These are phyloP conservation scores for Hebeloma cylindrosporum DNA, from an alignment of 768 basidiomycete genomes.

Conservation along the genomic window DNA sequence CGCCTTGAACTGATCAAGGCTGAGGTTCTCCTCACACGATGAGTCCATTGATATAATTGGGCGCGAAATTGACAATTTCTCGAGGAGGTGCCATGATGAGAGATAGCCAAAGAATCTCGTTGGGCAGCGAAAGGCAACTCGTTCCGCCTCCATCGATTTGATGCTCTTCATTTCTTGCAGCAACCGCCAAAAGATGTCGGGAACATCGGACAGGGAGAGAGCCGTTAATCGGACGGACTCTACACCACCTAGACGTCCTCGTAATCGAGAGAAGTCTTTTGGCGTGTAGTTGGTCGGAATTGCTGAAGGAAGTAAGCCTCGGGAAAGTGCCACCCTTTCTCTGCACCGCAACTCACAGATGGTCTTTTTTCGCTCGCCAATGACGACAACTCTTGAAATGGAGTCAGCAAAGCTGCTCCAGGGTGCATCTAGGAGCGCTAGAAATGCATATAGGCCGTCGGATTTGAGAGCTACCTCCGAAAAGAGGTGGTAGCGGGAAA, in stretches of 20 bases:
- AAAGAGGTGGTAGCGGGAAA: slow-evolving; percentile 32
- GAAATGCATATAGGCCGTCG: slow-evolving; percentile 23
- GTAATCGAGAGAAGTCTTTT: slow-evolving; percentile 9
- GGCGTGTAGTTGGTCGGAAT: slow-evolving; percentile 8
- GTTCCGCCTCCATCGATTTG: slow-evolving; percentile 25
- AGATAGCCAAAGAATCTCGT: slow-evolving; percentile 27
- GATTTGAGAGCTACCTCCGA: slow-evolving; percentile 27
- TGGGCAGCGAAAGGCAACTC: slow-evolving; percentile 23
- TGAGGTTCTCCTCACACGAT: slow-evolving; percentile 15
- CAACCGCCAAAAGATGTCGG: slow-evolving; percentile 27
- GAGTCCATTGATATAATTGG: slow-evolving; percentile 17
- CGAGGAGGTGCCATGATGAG: slow-evolving; percentile 27
- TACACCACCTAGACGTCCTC: slow-evolving; percentile 15
- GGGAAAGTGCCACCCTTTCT: slow-evolving; percentile 1
- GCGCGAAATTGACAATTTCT: slow-evolving; percentile 27
- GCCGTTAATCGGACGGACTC: slow-evolving; percentile 24
- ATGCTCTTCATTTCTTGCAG: slow-evolving; percentile 27
- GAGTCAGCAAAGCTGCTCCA: slow-evolving; percentile 29
- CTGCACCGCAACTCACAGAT: slow-evolving; percentile 12
- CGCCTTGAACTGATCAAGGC: not conserved
- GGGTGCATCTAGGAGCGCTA: slow-evolving; percentile 29
- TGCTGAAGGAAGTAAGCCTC: not conserved
- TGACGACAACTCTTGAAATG: slow-evolving; percentile 23
- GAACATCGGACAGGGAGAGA: slow-evolving; percentile 26
- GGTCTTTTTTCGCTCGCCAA: slow-evolving; percentile 5